A percentile compares a stretch with the other conserved stretches of the same genome.
phyloP scores from a whole-genome alignment of 1,284 basidiomycete species.

The Pseudozyma thailandica region DNA sequence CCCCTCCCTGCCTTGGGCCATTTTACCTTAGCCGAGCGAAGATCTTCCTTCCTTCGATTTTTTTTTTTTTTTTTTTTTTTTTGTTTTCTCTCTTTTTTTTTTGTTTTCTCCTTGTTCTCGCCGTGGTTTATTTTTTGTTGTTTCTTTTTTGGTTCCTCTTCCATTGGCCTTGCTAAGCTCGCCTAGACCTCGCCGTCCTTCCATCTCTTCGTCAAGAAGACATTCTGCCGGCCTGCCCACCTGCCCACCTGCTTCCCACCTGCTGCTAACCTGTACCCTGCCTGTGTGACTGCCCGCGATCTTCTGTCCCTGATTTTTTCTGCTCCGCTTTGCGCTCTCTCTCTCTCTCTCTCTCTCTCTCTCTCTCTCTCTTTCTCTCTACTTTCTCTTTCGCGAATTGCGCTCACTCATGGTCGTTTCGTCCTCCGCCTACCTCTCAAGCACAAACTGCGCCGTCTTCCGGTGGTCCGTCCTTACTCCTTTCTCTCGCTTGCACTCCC shows the following conservation, averaged over 20 bases:
- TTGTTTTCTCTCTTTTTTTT: not conserved
- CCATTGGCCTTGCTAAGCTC: too few species aligned
- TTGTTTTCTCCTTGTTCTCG: not conserved
- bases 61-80: not conserved
- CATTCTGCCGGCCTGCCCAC: too few species aligned
- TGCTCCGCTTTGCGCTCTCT: conserved; percentile 1
- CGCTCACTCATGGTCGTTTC: not conserved
- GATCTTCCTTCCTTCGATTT: conserved; percentile 13
- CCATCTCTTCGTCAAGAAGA: too few species aligned
- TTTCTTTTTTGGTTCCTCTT: too few species aligned
- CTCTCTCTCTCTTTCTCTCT: not conserved
- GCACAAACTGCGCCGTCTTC: too few species aligned
- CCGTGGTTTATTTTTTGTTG: not conserved
- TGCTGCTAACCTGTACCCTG: not conserved
- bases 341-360: not conserved
- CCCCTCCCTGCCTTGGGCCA: not conserved
- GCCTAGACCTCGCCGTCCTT: too few species aligned
- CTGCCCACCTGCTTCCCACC: not conserved
- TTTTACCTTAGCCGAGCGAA: conserved; percentile 28
- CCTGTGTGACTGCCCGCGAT: too few species aligned
- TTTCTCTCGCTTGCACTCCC: not conserved
- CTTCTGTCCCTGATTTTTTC: not conserved
- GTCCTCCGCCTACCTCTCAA: too few species aligned
- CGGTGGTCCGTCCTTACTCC: too few species aligned
- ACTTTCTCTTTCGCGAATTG: not conserved